Evolutionary conservation across 208 protist species (phyloP).

Genomic region (Trypanosoma vivax): DNA sequence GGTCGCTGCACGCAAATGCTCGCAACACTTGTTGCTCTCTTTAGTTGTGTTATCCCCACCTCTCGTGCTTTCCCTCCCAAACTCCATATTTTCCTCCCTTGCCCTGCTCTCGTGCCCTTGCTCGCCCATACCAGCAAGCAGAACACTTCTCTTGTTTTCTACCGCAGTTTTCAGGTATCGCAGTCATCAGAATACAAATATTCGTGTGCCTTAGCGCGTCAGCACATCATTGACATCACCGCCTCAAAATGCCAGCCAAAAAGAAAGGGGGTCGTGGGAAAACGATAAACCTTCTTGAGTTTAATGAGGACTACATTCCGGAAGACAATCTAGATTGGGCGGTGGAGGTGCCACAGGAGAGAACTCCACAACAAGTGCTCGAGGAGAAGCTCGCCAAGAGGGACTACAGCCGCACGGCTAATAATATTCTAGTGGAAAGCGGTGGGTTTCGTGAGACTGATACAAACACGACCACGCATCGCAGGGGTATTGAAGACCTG

Average conservation of each 20-base stretch:
- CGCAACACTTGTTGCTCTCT: too few relatives aligned
- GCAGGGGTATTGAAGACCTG: conserved; percentile 31
- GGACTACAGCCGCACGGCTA: conserved; percentile 58
- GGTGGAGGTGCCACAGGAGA: conserved; percentile 59
- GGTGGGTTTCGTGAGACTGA: conserved; percentile 54
- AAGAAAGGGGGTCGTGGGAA: conserved; percentile 71
- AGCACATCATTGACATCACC: neutral
- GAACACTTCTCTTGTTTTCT: too few relatives aligned
- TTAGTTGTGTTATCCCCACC: too few relatives aligned
- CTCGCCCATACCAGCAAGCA: too few relatives aligned
- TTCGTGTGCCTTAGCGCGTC: neutral
- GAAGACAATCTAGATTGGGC: conserved; percentile 76
- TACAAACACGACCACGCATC: conserved; percentile 12
- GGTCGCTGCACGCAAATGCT: too few relatives aligned
- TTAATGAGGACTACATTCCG: conserved; percentile 72
- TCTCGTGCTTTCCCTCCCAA: too few relatives aligned
- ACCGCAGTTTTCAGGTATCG: too few relatives aligned
- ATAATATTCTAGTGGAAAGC: conserved; percentile 42
- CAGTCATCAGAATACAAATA: too few relatives aligned
- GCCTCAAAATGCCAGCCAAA: conserved; percentile 47
- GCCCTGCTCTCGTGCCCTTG: too few relatives aligned
- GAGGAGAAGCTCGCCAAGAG: conserved; percentile 47
- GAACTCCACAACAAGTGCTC: conserved; percentile 42
- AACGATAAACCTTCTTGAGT: conserved; percentile 71
- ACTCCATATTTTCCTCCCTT: too few relatives aligned